Conservation (phyloP, 1,139 yeast species). For the Saccharomyces hybrid region DNA sequence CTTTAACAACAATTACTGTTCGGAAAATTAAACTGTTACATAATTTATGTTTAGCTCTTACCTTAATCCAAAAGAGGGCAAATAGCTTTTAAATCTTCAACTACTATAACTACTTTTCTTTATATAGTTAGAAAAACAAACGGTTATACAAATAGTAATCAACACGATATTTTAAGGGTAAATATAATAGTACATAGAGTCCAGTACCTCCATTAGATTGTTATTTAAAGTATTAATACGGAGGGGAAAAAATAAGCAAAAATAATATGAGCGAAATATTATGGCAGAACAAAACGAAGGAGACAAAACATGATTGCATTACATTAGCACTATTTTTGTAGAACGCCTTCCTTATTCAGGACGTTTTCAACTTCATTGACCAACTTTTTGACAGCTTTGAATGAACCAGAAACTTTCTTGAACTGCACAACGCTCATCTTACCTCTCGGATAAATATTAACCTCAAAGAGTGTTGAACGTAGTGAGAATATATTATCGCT, state of each 20-base stretch:
- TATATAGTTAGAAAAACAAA: background rate
- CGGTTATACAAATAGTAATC: background rate
- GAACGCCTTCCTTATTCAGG: constrained; percentile 36
- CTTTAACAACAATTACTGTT: no score
- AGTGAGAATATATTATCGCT: constrained; percentile 54
- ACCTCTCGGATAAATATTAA: constrained; percentile 38
- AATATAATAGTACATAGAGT: constrained; percentile 1
- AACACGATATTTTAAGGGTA: background rate
- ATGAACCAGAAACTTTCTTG: constrained; percentile 57
- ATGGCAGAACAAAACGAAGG: constrained; percentile 10
- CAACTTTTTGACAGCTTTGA: constrained; percentile 53
- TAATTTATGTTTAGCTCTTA: no score
- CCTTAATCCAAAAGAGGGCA: no score
- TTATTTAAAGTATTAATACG: background rate
- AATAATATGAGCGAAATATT: background rate
- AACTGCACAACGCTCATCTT: constrained; percentile 46
- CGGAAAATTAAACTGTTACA: no score
- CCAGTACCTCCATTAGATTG: background rate
- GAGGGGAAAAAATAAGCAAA: background rate
- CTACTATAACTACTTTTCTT: background rate
- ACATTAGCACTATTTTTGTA: constrained; percentile 8
- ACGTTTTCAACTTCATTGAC: constrained; percentile 43
- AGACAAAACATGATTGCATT: background rate
- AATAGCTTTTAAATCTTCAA: no score
- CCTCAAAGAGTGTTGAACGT: constrained; percentile 57